These are phyloP conservation scores for Cladobotryum mycophilum DNA, from an alignment of 2,329 filamentous ascomycete genomes.

Conservation along the genomic window DNA sequence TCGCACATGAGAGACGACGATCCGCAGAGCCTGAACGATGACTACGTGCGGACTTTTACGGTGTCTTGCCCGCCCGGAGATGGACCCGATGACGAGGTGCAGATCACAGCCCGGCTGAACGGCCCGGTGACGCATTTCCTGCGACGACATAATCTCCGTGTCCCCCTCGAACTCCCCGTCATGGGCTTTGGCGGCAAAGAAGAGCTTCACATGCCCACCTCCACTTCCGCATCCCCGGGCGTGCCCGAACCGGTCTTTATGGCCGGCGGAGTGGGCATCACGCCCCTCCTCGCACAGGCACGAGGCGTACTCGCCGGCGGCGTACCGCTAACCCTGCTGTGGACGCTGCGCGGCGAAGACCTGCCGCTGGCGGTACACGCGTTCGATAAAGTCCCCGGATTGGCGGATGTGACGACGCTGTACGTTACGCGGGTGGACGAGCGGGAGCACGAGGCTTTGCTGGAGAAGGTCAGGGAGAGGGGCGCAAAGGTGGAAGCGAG, in stretches of 20 bases:
- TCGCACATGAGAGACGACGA: constrained; percentile 80
- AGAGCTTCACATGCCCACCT: constrained; percentile 32
- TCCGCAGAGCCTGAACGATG: constrained; percentile 74
- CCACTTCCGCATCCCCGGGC: constrained; percentile 2
- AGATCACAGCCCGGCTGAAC: constrained; percentile 65
- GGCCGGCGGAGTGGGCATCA: constrained; percentile 77
- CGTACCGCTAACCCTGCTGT: constrained; percentile 52
- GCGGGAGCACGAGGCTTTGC: constrained; percentile 18
- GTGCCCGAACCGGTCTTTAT: constrained; percentile 50
- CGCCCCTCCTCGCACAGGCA: constrained; percentile 69
- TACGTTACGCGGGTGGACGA: constrained; percentile 55
- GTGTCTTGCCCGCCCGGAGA: constrained; percentile 54
- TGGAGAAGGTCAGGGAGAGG: constrained; percentile 27
- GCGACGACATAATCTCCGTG: constrained; percentile 48
- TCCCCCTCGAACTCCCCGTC: constrained; percentile 57
- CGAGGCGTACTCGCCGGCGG: constrained; percentile 34
- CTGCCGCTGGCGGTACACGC: constrained; percentile 55
- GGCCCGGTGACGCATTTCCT: constrained; percentile 64
- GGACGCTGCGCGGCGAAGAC: constrained; percentile 60
- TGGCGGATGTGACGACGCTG: constrained; percentile 49
- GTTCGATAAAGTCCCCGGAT: constrained; percentile 43
- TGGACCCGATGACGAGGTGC: constrained; percentile 42
- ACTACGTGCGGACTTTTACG: constrained; percentile 78
- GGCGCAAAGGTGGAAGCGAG: constrained; percentile 30
- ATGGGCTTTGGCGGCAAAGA: constrained; percentile 65